phyloP scores from a whole-genome alignment of 495 filamentous ascomycete genomes.

The Astrocystis sublimbata region DNA sequence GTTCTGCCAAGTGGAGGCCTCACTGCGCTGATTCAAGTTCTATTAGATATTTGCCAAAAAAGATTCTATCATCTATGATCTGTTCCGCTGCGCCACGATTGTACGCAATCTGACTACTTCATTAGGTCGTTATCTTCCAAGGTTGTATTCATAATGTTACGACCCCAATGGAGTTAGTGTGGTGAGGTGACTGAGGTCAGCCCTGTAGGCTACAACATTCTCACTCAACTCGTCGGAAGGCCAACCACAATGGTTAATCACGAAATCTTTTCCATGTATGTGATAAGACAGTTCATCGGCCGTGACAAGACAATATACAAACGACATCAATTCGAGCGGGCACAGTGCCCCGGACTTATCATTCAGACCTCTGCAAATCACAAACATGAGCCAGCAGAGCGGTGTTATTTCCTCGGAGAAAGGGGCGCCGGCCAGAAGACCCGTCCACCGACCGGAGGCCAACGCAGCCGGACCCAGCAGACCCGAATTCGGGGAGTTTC shows the following conservation, averaged over 20 bases:
- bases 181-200: too few relatives aligned
- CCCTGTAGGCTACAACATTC: conserved; percentile 14
- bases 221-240: conserved; percentile 8
- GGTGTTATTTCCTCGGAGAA: conserved; percentile 7
- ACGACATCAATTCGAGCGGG: not conserved
- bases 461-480: conserved; percentile 8
- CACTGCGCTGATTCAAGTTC: not conserved
- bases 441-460: not conserved
- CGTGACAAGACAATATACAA: not conserved
- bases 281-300: not conserved
- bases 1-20: conserved; percentile 10
- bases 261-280: not conserved
- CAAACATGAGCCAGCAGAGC: conserved; percentile 9
- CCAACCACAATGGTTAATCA: not conserved
- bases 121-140: too few relatives aligned
- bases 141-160: not conserved
- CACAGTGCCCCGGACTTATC: not conserved
- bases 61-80: not conserved
- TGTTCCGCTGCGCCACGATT: conserved; percentile 13
- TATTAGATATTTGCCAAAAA: too few relatives aligned
- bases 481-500: not conserved
- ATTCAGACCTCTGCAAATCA: not conserved
- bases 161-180: too few relatives aligned
- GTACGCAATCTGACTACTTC: not conserved
- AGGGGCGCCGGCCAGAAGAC: not conserved